Evolutionary conservation across 1,284 basidiomycete species (phyloP).

Genomic region (Kalmanozyma brasiliensis): DNA sequence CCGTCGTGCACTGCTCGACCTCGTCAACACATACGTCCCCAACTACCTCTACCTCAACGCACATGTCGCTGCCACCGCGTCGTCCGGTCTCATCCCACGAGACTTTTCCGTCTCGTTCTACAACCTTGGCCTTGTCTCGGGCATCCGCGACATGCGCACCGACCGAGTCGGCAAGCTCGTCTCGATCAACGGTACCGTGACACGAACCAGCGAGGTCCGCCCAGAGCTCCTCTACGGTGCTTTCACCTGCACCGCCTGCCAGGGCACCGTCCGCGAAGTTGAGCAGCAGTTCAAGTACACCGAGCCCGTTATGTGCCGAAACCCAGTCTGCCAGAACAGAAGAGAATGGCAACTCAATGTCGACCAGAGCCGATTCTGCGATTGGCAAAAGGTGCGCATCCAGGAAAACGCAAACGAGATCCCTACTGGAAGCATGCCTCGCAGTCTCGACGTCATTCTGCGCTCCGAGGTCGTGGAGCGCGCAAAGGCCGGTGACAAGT

Average conservation of each 20-base stretch:
- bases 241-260: slow-evolving; percentile 90
- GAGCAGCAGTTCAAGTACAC: slow-evolving; percentile 99
- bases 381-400: slow-evolving; percentile 99
- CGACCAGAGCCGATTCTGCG: slow-evolving; percentile 94
- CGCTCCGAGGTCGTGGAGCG: slow-evolving; percentile 94
- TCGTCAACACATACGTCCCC: slow-evolving; percentile 87
- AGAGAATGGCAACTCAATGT: slow-evolving; percentile 92
- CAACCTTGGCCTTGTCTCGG: slow-evolving; percentile 90
- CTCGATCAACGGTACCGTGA: slow-evolving; percentile 73
- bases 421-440: slow-evolving; percentile 84
- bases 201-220: slow-evolving; percentile 94
- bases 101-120: slow-evolving; percentile 97
- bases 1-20: slow-evolving; percentile 85
- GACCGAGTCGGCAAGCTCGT: slow-evolving; percentile 64
- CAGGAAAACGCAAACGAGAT: slow-evolving; percentile 99
- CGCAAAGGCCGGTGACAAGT: slow-evolving; percentile 98
- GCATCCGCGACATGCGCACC: slow-evolving; percentile 85
- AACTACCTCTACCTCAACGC: slow-evolving; percentile 91
- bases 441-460: slow-evolving; percentile 90
- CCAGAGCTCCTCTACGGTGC: slow-evolving; percentile 94
- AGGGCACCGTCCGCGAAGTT: slow-evolving; percentile 87
- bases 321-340: slow-evolving; percentile 90
- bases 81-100: slow-evolving; percentile 85
- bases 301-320: slow-evolving; percentile 94
- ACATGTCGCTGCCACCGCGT: slow-evolving; percentile 71